Conservation (phyloP, 352 stramenopile genomes). For the Pseudoperonospora humuli region DNA sequence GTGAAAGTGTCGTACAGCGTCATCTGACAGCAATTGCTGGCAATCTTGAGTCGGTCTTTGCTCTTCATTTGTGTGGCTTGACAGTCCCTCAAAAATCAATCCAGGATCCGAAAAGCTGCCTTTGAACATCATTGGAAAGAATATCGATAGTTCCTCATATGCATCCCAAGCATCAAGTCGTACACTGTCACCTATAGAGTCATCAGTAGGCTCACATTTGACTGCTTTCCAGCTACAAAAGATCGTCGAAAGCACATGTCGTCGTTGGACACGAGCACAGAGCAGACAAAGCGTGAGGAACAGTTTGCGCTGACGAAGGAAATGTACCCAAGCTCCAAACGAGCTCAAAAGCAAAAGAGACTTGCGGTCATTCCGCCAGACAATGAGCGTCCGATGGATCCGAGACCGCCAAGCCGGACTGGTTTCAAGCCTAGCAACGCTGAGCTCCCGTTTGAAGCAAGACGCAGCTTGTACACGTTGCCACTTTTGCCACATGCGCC, state of each 20-base stretch:
- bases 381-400: conserved; percentile 39
- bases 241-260: conserved; percentile 39
- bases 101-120: conserved; percentile 47
- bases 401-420: conserved; percentile 32
- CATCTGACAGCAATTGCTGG: conserved; percentile 11
- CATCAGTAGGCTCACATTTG: conserved; percentile 53
- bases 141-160: conserved; percentile 44
- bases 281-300: conserved; percentile 40
- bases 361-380: conserved; percentile 34
- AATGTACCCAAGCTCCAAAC: conserved; percentile 45
- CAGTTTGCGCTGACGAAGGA: conserved; percentile 35
- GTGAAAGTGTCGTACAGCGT: conserved; percentile 42
- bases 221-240: conserved; percentile 54
- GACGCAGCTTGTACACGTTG: conserved; percentile 44
- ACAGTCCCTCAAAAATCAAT: conserved; percentile 48
- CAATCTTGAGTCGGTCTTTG: conserved; percentile 3
- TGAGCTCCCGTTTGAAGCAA: conserved; percentile 50
- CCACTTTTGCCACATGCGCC: conserved; percentile 36
- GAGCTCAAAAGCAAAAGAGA: conserved; percentile 20
- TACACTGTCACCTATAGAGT: conserved; percentile 49
- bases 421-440: conserved; percentile 37
- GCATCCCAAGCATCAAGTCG: conserved; percentile 47
- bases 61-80: conserved; percentile 10
- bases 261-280: conserved; percentile 27
- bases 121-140: conserved; percentile 58